Percentiles rank a stretch among this genome's conserved stretches.
Conservation (phyloP, 106 monocot species). For the Allium fistulosum region DNA sequence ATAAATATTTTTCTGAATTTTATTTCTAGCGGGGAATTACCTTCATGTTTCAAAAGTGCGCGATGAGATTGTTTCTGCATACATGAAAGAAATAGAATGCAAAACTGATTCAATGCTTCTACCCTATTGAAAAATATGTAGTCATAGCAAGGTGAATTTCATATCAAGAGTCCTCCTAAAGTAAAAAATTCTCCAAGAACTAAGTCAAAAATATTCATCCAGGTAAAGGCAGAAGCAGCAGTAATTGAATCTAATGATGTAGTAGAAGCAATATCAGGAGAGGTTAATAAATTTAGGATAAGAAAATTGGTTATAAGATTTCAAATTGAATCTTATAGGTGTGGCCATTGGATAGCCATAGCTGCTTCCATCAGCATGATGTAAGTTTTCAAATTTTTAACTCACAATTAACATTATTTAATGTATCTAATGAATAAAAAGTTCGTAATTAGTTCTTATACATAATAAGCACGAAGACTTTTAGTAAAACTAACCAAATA, state of each 20-base stretch:
- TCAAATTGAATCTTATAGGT: too few species aligned
- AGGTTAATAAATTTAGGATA: slow-evolving; percentile 35
- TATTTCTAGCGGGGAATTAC: slow-evolving; percentile 43
- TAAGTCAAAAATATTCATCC: background rate
- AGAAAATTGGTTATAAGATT: slow-evolving; percentile 60
- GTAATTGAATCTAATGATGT: slow-evolving; percentile 72
- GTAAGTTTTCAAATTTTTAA: too few species aligned
- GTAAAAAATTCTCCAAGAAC: too few species aligned
- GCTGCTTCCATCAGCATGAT: too few species aligned
- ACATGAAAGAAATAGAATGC: slow-evolving; percentile 58
- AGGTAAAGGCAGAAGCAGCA: slow-evolving; percentile 65
- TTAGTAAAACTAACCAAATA: too few species aligned
- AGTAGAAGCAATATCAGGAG: slow-evolving; percentile 43
- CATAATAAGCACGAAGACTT: too few species aligned
- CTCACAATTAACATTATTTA: too few species aligned
- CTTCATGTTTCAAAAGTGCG: slow-evolving; percentile 57
- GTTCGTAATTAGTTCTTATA: too few species aligned
- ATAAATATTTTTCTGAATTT: too few species aligned
- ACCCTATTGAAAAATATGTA: slow-evolving; percentile 58
- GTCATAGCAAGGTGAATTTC: slow-evolving; percentile 38
- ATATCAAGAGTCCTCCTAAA: background rate
- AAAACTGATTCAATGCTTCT: slow-evolving; percentile 42
- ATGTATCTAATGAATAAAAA: too few species aligned
- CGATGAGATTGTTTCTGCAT: slow-evolving; percentile 58
- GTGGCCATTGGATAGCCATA: too few species aligned